Base-by-base conservation (phyloP, 2,329 filamentous ascomycete species). In the Rhexocercosporidium sp. region DNA sequence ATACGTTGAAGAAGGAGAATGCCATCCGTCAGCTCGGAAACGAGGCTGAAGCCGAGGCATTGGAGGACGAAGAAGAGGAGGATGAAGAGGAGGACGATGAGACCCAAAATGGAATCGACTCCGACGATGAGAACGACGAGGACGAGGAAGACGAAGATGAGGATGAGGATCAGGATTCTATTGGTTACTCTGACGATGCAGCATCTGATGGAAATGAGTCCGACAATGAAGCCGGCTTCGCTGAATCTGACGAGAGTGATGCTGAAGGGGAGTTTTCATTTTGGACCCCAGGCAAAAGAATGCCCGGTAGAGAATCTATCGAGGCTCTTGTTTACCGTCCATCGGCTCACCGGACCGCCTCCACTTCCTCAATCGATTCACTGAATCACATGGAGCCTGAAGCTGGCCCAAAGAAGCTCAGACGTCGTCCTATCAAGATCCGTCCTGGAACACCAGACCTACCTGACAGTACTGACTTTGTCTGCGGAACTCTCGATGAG, bases 401-500 rank as follows among this genome's bases (percentile, higher is more conserved):
- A 59, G 66, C 46, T 60, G 57, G 47, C 39, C 31, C 64, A 20
- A 70, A 67, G 59, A 72, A 66, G 65, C 64, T 60, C 27, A 70
- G 77, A 57, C 71, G 71, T 46, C 76, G 73, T 62, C 82, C 78
- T 16, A 82, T 84, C 56, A 87, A 85, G 69, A 88, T 90, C 72
- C 90, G 90, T 25, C 85, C 88, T 46, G 85, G 86, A 27, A 92
- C 91, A 0, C 92, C 93, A 1, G 93, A 97, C 76, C 84, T 99
- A 12, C 96, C 96, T 1, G 96, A 99, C 78, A 97, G 94, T 79
- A 98, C 96, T 16, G 96, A 99, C 78, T 99, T 99, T 72, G 96
- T 99, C n/a, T 98, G 96, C 76, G 96, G 96, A 66, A 99, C 96
- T 0, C 84, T 99, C 22, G 96, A 99, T 72, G 96, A 99, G 79